Base-by-base conservation (phyloP, 306 rosid genomes). In the Begonia masoniana region DNA sequence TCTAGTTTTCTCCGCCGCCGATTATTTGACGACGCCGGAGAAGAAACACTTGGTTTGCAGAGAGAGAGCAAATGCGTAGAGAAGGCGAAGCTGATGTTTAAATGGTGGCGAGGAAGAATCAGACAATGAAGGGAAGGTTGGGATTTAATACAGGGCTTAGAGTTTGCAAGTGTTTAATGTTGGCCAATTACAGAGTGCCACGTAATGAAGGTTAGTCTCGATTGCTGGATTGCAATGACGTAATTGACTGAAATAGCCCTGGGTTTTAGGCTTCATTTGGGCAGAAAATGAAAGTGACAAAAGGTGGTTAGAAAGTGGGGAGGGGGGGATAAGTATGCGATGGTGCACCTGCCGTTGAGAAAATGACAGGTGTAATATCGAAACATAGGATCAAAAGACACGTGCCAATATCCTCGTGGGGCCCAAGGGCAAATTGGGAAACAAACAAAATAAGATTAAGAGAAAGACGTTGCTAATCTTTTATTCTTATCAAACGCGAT, bases 291-390 rank as follows among this genome's bases (percentile, higher is more conserved):
- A 49, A 21, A 49, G 10, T 15, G 50, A 43, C 9, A 43, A 21
- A 14, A 51, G 41, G 55, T 51, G 55, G 55, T 14, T 26, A 21
- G n/a, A 23, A 51, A 47, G 31, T 11, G 10, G 12, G 10, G 66
- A 50, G 23, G 60, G 66, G 46, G 57, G 10, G 65, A 66, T 68
- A 64, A 71, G 57, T 57, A 56, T 63, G 45, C 52, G 76, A 77
- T 36, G 77, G 69, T 58, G 91, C 55, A 39, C 46, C 39, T 70
- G 67, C 91, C 85, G 79, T 69, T 68, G 58, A 55, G 6, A 13
- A 10, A 0, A 0, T 31, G 65, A 74, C 75, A 43, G 50, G 71
- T 60, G 65, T 5, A 2, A 13, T 4, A 21, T 21, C 6, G 1
- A 13, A 19, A 16, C 1, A 0, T 1, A 12, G 35, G 54, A 67